Base-by-base conservation (phyloP, 768 basidiomycete genomes). In the Calocybe cyanea region DNA sequence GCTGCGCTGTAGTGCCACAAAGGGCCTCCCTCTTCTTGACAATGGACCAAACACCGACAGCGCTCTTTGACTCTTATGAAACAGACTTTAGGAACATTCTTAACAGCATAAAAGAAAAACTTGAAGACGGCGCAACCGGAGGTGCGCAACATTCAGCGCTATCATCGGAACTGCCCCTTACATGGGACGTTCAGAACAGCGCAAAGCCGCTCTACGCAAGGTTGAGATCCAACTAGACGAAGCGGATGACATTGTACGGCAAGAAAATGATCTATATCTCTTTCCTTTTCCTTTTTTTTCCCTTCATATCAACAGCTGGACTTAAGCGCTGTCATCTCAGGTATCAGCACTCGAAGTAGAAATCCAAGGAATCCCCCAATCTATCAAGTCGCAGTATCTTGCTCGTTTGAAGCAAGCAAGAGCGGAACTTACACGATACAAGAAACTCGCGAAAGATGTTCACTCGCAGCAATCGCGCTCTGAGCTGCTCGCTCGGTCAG, bases 311-410 rank as follows among this genome's bases (percentile, higher is more conserved):
- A n/a, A 7, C 15, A 32, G 18, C 14, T 13, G 23, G 14, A 21
- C n/a, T n/a, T n/a, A n/a, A n/a, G n/a, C n/a, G 36, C 11, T 20
- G 10, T 23, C 21, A 7, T n/a, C 34, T 25, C 11, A 96, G 92
- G 74, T 96, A 46, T 90, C 90, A 31, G 93, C 95, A 71, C 88
- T 97, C 75, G 92, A 95, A 63, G 78, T 93, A 33, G 93, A 96
- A 64, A 82, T 93, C 8, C 92, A 91, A 49, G 90, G 89, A 1
- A 92, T 95, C 61, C 92, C 92, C 0, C 78, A 87, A 57, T 91
- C 88, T 17, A 76, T 95, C 59, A 77, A 83, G 49, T 57, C 79
- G 0, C 79, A 78, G 28, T 92, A 92, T 59, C 73, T 80, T 44
- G 57, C 72, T 9, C 78, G 86, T 45, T 73, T 93, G 35, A 80